These are phyloP conservation scores for Dunaliella sp. DNA, from an alignment of 139 green algal genomes.

Conservation along the genomic window DNA sequence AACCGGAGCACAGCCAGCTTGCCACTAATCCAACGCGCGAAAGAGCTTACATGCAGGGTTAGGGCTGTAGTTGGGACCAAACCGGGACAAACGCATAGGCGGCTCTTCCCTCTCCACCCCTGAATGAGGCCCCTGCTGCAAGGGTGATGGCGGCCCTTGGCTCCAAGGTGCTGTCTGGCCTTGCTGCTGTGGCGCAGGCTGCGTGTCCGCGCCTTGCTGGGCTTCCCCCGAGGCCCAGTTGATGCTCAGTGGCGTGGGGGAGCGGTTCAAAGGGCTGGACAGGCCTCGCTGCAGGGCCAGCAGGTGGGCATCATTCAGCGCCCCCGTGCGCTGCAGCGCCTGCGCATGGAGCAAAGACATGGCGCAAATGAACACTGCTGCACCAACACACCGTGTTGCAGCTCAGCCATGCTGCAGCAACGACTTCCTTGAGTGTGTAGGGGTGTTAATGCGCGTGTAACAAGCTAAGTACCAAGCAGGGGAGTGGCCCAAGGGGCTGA, in stretches of 20 bases:
- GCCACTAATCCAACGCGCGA: too few species aligned
- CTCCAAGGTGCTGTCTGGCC: neutral
- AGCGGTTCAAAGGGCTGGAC: neutral
- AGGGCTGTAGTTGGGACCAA: neutral
- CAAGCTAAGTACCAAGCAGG: too few species aligned
- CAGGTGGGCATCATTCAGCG: conserved; percentile 7
- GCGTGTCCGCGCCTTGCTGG: neutral
- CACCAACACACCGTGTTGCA: too few species aligned
- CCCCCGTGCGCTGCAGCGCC: neutral
- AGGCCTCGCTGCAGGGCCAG: conserved; percentile 22
- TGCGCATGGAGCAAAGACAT: too few species aligned
- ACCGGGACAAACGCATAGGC: neutral
- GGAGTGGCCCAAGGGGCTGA: too few species aligned
- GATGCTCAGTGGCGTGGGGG: neutral
- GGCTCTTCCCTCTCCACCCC: neutral
- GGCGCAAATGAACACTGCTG: too few species aligned
- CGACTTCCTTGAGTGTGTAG: too few species aligned
- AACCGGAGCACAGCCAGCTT: too few species aligned
- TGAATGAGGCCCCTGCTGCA: too few species aligned
- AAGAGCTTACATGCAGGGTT: neutral
- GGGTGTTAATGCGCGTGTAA: too few species aligned
- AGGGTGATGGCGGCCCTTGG: too few species aligned
- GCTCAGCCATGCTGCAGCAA: too few species aligned
- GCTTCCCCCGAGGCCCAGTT: neutral
- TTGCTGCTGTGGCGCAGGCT: neutral